Percentiles rank a stretch among this genome's conserved stretches.
phyloP scores from a whole-genome alignment of 129 eudicot species.

The Lactuca saligna region DNA sequence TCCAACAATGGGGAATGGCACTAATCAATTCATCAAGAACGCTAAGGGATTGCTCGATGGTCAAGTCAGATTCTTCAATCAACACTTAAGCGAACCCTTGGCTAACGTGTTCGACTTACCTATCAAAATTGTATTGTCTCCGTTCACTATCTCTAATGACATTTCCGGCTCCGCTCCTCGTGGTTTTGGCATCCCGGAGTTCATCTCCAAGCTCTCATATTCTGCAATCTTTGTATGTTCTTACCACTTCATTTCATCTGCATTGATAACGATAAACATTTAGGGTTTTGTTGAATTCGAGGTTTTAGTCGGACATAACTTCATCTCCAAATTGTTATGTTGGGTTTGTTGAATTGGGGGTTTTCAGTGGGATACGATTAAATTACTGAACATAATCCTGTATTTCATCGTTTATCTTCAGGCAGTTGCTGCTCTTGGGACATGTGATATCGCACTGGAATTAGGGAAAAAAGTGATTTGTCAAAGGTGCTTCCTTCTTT shows the following conservation, averaged over 20 bases:
- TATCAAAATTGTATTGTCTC: constrained; percentile 50
- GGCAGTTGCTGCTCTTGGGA: constrained; percentile 89
- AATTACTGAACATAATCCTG: background rate
- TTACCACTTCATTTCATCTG: background rate
- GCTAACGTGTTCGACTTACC: constrained; percentile 59
- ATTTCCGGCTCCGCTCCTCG: constrained; percentile 90
- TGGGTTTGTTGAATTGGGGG: constrained; percentile 3
- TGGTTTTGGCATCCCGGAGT: constrained; percentile 85
- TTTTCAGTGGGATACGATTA: background rate
- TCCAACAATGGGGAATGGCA: constrained; percentile 49
- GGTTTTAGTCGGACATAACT: background rate
- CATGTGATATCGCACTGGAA: constrained; percentile 76
- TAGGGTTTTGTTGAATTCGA: constrained; percentile 12
- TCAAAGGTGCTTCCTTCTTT: constrained; percentile 57
- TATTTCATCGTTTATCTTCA: constrained; percentile 35
- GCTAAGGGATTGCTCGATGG: constrained; percentile 28
- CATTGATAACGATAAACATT: too few species aligned
- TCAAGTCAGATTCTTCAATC: constrained; percentile 39
- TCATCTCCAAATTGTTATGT: background rate
- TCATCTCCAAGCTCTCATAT: constrained; percentile 77
- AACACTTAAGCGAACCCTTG: constrained; percentile 55
- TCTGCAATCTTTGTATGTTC: constrained; percentile 69
- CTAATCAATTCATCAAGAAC: constrained; percentile 32
- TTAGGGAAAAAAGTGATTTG: constrained; percentile 75
- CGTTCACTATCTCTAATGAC: constrained; percentile 57